phyloP scores from a whole-genome alignment of 495 filamentous ascomycete species.

The Physcia stellaris region DNA sequence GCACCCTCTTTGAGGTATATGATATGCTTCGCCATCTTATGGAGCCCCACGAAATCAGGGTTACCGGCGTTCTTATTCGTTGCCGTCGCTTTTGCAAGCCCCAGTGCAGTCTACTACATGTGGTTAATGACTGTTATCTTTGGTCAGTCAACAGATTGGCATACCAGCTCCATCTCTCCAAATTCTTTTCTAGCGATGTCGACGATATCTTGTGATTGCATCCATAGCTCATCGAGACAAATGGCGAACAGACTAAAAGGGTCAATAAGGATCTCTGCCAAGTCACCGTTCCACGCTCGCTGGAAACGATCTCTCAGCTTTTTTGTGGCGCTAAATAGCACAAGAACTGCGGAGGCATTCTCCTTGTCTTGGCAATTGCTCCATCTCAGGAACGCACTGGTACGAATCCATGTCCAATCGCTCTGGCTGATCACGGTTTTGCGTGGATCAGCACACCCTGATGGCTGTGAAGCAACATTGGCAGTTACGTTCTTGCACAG shows the following conservation, averaged over 20 bases:
- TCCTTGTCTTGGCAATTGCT: background rate
- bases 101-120: no score
- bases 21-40: slow-evolving; percentile 11
- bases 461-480: background rate
- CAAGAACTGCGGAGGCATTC: background rate
- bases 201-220: slow-evolving; percentile 3
- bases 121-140: no score
- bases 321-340: slow-evolving; percentile 1
- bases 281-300: background rate
- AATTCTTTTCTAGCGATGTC: background rate
- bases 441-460: background rate
- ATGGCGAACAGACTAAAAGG: slow-evolving; percentile 5
- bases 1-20: slow-evolving; percentile 8
- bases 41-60: slow-evolving; percentile 6
- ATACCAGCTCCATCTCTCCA: slow-evolving; percentile 4
- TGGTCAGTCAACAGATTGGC: no score
- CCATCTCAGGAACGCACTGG: slow-evolving; percentile 3
- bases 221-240: slow-evolving; percentile 3
- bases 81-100: no score
- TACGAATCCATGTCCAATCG: slow-evolving; percentile 5
- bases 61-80: no score
- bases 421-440: background rate
- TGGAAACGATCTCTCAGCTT: slow-evolving; percentile 1
- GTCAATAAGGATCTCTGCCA: background rate
- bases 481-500: slow-evolving; percentile 4